Percentiles rank a stretch among this genome's conserved stretches.
Evolutionary conservation across 2,329 filamentous ascomycete species (phyloP).

Genomic region (Sporothrix variecibatus): DNA sequence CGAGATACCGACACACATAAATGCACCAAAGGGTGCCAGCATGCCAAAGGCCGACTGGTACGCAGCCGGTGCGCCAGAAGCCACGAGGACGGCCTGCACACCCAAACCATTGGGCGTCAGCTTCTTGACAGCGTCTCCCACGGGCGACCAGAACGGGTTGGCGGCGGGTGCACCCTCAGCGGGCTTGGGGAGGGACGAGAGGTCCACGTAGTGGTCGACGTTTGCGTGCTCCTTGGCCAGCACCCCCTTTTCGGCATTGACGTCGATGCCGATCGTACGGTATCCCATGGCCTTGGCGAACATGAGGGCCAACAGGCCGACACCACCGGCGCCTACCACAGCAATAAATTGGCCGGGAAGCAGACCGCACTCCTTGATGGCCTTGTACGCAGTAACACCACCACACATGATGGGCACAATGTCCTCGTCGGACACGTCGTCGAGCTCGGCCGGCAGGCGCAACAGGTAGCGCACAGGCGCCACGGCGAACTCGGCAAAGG

Average conservation of each 20-base stretch:
- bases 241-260: conserved; percentile 37
- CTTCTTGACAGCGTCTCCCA: conserved; percentile 34
- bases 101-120: conserved; percentile 33
- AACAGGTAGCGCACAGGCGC: conserved; percentile 41
- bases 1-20: conserved; percentile 45
- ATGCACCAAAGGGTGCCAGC: conserved; percentile 42
- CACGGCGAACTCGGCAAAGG: conserved; percentile 44
- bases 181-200: conserved; percentile 27
- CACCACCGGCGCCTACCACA: conserved; percentile 44
- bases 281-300: conserved; percentile 48
- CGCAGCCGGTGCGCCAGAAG: conserved; percentile 36
- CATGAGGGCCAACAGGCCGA: conserved; percentile 43
- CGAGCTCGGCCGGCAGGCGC: conserved; percentile 36
- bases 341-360: conserved; percentile 42
- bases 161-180: conserved; percentile 21
- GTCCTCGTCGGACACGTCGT: conserved; percentile 39
- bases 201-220: conserved; percentile 45
- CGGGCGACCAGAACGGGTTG: conserved; percentile 26
- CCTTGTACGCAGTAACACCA: conserved; percentile 48
- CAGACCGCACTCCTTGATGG: conserved; percentile 39
- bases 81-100: conserved; percentile 38
- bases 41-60: conserved; percentile 41
- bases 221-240: conserved; percentile 34
- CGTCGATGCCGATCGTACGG: conserved; percentile 44
- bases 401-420: conserved; percentile 47